phyloP scores from a whole-genome alignment of 2,329 filamentous ascomycete species.

The Magnaporthiopsis poae region DNA sequence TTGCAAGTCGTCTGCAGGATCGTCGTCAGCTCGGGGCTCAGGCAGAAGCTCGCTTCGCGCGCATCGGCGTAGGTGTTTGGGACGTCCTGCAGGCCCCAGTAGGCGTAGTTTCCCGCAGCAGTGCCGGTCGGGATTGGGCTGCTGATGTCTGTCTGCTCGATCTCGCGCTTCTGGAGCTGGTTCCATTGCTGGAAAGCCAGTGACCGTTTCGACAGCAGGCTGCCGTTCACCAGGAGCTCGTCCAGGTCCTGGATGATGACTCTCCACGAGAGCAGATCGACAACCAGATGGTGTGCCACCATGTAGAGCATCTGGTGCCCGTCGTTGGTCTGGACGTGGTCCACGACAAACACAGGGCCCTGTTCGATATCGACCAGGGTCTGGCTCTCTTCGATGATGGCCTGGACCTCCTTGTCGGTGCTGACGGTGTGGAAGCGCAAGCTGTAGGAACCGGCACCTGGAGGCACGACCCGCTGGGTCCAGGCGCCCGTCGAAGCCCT shows the following conservation, averaged over 20 bases:
- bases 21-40: slow-evolving; percentile 32
- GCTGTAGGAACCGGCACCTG: slow-evolving; percentile 31
- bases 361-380: slow-evolving; percentile 36
- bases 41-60: slow-evolving; percentile 30
- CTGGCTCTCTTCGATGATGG: slow-evolving; percentile 32
- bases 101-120: slow-evolving; percentile 30
- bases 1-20: slow-evolving; percentile 34
- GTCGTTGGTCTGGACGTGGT: slow-evolving; percentile 36
- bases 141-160: slow-evolving; percentile 19
- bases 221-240: slow-evolving; percentile 35
- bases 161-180: slow-evolving; percentile 32
- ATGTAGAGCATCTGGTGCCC: slow-evolving; percentile 39
- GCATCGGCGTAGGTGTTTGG: slow-evolving; percentile 38
- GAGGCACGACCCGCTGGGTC: slow-evolving; percentile 34
- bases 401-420: slow-evolving; percentile 31
- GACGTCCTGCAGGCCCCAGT: slow-evolving; percentile 36
- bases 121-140: slow-evolving; percentile 29
- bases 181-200: slow-evolving; percentile 42
- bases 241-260: slow-evolving; percentile 41
- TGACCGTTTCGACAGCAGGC: slow-evolving; percentile 32
- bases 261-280: slow-evolving; percentile 42
- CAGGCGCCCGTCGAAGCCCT: slow-evolving; percentile 28
- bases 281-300: slow-evolving; percentile 40
- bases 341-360: slow-evolving; percentile 40
- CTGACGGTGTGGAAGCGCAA: slow-evolving; percentile 32